Evolutionary conservation across 257 asterid species (phyloP), one percentile per base, ranked within the genome.

Genomic region (Gentiana macrophylla): DNA sequence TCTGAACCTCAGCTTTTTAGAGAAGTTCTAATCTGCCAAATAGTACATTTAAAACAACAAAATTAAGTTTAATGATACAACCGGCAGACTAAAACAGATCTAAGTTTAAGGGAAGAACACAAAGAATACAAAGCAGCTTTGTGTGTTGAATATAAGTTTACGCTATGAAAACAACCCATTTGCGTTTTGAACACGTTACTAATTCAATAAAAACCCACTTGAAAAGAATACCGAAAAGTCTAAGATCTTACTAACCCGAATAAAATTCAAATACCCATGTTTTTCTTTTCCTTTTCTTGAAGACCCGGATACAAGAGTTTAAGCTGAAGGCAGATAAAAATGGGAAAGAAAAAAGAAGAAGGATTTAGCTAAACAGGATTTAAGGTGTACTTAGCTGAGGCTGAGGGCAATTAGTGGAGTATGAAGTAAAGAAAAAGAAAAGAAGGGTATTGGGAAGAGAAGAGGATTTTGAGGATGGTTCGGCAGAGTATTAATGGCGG

Each of bases 401-500:
- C 24, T 24, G 24, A 24, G 24, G 24, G 24, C 24, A 24, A 24
- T 24, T 24, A 24, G 24, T 24, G 43, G 56, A 46, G 38, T 3
- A 12, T 12, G 68, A 52, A 9, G 35, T 46, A 11, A 15, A n/a
- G 53, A 46, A 45, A 2, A 44, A 34, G 43, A 11, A 12, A 32
- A 35, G 65, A 4, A 62, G 55, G 52, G 36, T n/a, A 56, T 4
- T 54, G 70, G 37, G 53, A 50, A 55, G 24, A 24, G 24, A 24
- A 24, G 24, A 24, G 24, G 24, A 24, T 24, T 24, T 24, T 24
- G 24, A 59, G 52, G 63, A 64, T 51, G 60, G 66, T 11, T 52
- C 58, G 49, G 63, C 47, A 33, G 12, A 51, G 50, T 53, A 59
- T 70, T 70, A 70, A 70, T 59, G 67, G 67, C 63, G 60, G 63